Base-by-base conservation (phyloP, 768 basidiomycete species). In the Mycena polygramma region DNA sequence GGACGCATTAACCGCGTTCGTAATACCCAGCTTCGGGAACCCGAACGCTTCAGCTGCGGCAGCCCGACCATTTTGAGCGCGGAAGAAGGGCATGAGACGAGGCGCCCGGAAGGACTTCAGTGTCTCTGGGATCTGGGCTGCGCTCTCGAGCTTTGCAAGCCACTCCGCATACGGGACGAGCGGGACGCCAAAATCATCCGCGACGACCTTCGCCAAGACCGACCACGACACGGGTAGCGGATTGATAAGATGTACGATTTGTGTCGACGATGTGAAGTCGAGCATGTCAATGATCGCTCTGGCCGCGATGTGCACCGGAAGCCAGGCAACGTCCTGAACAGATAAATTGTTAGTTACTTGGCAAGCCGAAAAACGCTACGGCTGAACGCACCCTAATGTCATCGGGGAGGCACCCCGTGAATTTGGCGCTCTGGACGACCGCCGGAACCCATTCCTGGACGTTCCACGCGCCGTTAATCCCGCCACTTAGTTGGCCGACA, bases 401-500 rank as follows among this genome's bases (percentile, higher is more conserved):
- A 36, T 63, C 66, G 20, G 76, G 77, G n/a, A 79, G 45, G 54
- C 71, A 72, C 36, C 67, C 66, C n/a, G 75, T 8, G 8, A 53
- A 9, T 3, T 55, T 39, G 2, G 72, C 65, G 8, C 76, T 75
- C 49, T 77, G 75, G 46, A 83, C 74, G 8, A 84, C 49, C 45
- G 75, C 69, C 24, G 83, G 82, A 46, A 84, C 57, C 81, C 84
- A 84, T 53, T 84, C 83, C 11, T 60, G 63, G 24, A 66, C 37
- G 64, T 77, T 80, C 83, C 83, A 84, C 5, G 69, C 65, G 1
- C 83, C 83, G 37, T 76, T 76, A 0, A 49, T 48, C 22, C 73
- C 77, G n/a, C 83, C 83, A 41, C 72, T 64, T 0, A 84, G 68
- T 72, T 83, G 83, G 2, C 83, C 83, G 24, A 83, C 71, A 9